A percentile compares a stretch with the other conserved stretches of the same genome.
These are phyloP conservation scores for Pseudogymnoascus sp. DNA, from an alignment of 2,329 filamentous ascomycete species.

Conservation along the genomic window DNA sequence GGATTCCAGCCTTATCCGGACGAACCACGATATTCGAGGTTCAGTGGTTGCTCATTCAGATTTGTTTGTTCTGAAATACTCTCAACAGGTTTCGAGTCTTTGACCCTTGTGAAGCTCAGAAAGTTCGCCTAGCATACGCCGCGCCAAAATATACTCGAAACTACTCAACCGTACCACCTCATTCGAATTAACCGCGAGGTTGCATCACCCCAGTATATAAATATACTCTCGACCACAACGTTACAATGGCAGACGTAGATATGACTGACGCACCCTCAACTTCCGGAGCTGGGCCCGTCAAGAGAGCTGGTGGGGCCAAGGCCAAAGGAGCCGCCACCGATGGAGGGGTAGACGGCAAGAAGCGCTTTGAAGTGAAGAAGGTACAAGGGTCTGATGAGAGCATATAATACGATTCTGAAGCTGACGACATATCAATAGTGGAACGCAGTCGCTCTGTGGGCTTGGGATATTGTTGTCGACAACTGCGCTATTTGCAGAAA, in stretches of 20 bases:
- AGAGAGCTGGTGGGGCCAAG: slow-evolving; percentile 44
- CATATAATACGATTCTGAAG: neutral
- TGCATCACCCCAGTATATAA: slow-evolving; percentile 1
- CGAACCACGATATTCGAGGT: neutral
- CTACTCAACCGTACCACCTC: neutral
- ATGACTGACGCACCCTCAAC: slow-evolving; percentile 77
- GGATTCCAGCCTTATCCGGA: slow-evolving; percentile 9
- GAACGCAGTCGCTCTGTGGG: slow-evolving; percentile 97
- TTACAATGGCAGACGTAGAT: slow-evolving; percentile 83
- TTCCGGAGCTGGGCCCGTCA: slow-evolving; percentile 43
- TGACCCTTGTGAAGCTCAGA: neutral
- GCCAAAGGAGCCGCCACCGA: slow-evolving; percentile 38
- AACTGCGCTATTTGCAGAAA: slow-evolving; percentile 99
- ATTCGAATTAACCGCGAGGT: neutral
- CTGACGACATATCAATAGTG: slow-evolving; percentile 51
- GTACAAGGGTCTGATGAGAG: slow-evolving; percentile 39
- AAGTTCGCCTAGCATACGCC: neutral
- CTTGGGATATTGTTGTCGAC: slow-evolving; percentile 98
- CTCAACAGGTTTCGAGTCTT: neutral
- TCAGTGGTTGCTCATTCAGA: neutral
- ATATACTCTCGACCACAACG: slow-evolving; percentile 3
- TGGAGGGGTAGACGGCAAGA: slow-evolving; percentile 63
- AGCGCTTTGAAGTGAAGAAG: slow-evolving; percentile 99
- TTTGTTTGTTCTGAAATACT: neutral
- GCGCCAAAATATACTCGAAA: neutral